Conservation (phyloP, 2,329 filamentous ascomycete species). For the Coniochaeta sp. region DNA sequence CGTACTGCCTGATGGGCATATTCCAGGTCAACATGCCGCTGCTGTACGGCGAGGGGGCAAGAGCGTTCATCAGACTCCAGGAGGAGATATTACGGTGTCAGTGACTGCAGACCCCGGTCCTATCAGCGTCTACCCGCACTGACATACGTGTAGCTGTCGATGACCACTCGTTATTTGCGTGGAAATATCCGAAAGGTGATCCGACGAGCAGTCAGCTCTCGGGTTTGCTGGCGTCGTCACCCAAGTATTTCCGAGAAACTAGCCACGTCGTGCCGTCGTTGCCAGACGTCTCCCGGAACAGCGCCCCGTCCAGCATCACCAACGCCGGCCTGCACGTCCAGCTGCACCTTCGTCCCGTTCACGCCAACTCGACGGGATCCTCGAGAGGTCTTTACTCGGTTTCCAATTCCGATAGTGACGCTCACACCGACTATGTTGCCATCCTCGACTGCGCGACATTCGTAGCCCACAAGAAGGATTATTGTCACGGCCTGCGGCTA, state of each 20-base stretch:
- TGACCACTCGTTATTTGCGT: not conserved
- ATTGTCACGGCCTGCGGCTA: not conserved
- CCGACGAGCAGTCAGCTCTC: not conserved
- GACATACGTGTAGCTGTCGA: not conserved
- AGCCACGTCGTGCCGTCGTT: not conserved
- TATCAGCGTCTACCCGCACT: not conserved
- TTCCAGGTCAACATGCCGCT: conserved; percentile 6
- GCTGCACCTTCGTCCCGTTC: not conserved
- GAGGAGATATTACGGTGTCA: conserved; percentile 6
- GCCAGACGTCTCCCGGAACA: not conserved
- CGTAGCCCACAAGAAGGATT: not conserved
- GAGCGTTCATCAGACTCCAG: conserved; percentile 5
- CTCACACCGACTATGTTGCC: not conserved
- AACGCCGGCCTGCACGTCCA: not conserved
- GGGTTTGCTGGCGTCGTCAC: not conserved
- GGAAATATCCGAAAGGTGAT: not conserved
- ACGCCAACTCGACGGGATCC: not conserved
- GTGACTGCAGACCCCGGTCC: not conserved
- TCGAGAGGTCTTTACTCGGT: no score
- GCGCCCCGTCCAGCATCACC: not conserved
- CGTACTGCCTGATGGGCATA: conserved; percentile 8
- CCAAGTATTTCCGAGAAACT: not conserved
- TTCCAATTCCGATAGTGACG: not conserved
- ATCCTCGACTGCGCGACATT: not conserved
- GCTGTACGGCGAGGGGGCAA: conserved; percentile 5